These are phyloP conservation scores for Juncus effusus DNA, from an alignment of 176 grass and related monocot species.

Conservation along the genomic window DNA sequence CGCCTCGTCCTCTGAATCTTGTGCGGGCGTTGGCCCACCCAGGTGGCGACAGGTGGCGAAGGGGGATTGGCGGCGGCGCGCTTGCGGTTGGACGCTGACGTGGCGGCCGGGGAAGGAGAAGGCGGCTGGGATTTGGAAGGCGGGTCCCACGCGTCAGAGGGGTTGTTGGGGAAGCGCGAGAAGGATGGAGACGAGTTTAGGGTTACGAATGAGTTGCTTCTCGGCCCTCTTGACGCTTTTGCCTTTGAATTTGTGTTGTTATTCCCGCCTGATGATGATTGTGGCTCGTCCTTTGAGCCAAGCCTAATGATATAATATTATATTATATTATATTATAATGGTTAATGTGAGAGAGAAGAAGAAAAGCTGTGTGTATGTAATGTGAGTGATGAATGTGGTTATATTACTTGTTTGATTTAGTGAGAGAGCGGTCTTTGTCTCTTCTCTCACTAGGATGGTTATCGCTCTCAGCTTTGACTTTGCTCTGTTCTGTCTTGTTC, in stretches of 20 bases:
- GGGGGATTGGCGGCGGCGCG: slow-evolving; percentile 46
- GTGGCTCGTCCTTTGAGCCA: slow-evolving; percentile 52
- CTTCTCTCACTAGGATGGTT: slow-evolving; percentile 57
- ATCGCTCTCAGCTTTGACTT: slow-evolving; percentile 42
- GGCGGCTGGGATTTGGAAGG: slow-evolving; percentile 55
- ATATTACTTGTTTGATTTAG: slow-evolving; percentile 82
- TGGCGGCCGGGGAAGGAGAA: slow-evolving; percentile 20
- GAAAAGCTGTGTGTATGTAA: background rate
- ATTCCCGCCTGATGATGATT: slow-evolving; percentile 31
- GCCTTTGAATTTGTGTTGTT: slow-evolving; percentile 53
- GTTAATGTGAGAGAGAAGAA: slow-evolving; percentile 22
- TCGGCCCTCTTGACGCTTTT: slow-evolving; percentile 73
- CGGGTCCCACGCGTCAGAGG: slow-evolving; percentile 55
- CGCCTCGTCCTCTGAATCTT: slow-evolving; percentile 80
- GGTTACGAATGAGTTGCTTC: slow-evolving; percentile 44
- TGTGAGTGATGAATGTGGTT: slow-evolving; percentile 9
- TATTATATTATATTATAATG: background rate
- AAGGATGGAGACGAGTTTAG: slow-evolving; percentile 56
- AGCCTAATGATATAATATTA: slow-evolving; percentile 26
- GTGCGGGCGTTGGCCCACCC: slow-evolving; percentile 66
- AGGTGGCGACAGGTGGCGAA: slow-evolving; percentile 59
- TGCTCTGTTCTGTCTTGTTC: slow-evolving; percentile 61
- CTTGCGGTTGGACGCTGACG: slow-evolving; percentile 42
- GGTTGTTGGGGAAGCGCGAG: slow-evolving; percentile 40
- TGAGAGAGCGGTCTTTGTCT: slow-evolving; percentile 56